These are phyloP conservation scores for Salisapilia sapeloensis DNA, from an alignment of 352 stramenopile species.

Conservation along the genomic window DNA sequence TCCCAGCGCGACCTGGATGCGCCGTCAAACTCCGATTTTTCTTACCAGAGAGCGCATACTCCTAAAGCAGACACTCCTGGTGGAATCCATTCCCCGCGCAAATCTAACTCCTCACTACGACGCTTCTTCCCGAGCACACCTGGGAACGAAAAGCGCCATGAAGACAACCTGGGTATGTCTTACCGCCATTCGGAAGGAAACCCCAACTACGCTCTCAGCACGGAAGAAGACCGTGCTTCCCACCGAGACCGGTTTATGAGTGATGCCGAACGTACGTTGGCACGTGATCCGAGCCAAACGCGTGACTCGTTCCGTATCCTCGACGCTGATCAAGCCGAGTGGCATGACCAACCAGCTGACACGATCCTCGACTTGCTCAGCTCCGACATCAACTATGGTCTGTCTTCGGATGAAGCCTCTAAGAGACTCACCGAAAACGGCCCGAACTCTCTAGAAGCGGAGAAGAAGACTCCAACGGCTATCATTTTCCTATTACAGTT, in stretches of 20 bases:
- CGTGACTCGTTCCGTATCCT: conserved; percentile 38
- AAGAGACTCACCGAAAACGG: conserved; percentile 21
- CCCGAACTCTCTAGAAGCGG: conserved; percentile 27
- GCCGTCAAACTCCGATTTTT: conserved; percentile 31
- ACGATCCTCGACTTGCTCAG: conserved; percentile 19
- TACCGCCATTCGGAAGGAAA: too few species aligned
- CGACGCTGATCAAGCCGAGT: conserved; percentile 20
- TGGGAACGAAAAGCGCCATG: conserved; percentile 2
- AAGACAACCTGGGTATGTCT: too few species aligned
- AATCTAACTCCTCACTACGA: too few species aligned
- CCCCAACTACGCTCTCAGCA: too few species aligned
- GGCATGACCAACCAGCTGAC: conserved; percentile 27
- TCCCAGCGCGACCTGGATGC: conserved; percentile 6
- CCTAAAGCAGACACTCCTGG: conserved; percentile 26
- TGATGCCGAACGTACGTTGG: conserved; percentile 32
- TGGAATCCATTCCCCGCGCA: conserved; percentile 8
- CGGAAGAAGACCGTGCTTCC: conserved; percentile 8
- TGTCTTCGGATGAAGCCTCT: conserved; percentile 12
- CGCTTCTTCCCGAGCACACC: conserved; percentile 2
- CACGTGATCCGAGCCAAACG: conserved; percentile 21
- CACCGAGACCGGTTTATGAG: conserved; percentile 40
- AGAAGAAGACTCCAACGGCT: conserved; percentile 29
- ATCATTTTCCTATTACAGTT: conserved; percentile 64
- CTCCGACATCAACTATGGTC: conserved; percentile 17
- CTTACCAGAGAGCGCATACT: conserved; percentile 39